Evolutionary conservation across 345 rosid genomes (phyloP).

Genomic region (Brassica cretica): DNA sequence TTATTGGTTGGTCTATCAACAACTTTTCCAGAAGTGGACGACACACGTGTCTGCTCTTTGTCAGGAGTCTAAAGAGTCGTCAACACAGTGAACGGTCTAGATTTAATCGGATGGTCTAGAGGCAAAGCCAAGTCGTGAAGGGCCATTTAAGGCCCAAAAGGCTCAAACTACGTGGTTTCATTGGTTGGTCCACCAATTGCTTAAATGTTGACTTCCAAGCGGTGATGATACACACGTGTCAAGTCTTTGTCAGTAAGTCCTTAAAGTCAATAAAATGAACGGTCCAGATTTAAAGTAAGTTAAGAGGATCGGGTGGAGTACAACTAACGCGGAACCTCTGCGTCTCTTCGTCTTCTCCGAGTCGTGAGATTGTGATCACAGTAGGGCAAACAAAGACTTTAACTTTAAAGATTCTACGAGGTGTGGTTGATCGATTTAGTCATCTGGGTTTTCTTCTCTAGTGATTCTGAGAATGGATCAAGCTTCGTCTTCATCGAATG

Average conservation of each 20-base stretch:
- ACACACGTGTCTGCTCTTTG: too few relatives aligned
- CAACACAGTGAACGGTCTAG: too few relatives aligned
- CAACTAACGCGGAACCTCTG: constrained; percentile 32
- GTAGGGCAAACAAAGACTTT: neutral
- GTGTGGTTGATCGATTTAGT: constrained; percentile 12
- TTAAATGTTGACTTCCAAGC: neutral
- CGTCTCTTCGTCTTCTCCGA: neutral
- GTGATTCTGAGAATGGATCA: constrained; percentile 36
- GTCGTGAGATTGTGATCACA: neutral
- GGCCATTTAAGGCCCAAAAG: too few relatives aligned
- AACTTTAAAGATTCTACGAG: neutral
- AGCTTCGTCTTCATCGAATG: constrained; percentile 23
- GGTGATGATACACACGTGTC: neutral
- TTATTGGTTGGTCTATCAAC: too few relatives aligned
- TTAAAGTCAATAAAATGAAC: neutral
- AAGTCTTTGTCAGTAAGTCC: neutral
- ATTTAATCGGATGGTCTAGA: too few relatives aligned
- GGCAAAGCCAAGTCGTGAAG: too few relatives aligned
- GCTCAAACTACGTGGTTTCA: too few relatives aligned
- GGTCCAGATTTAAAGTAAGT: neutral
- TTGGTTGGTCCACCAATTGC: too few relatives aligned
- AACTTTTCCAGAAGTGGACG: too few relatives aligned
- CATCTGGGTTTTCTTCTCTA: neutral
- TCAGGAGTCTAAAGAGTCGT: too few relatives aligned
- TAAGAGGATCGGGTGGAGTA: constrained; percentile 6